A percentile compares a stretch with the other conserved stretches of the same genome.
phyloP scores from a whole-genome alignment of 2,329 filamentous ascomycete genomes.

The Diaporthe eres region DNA sequence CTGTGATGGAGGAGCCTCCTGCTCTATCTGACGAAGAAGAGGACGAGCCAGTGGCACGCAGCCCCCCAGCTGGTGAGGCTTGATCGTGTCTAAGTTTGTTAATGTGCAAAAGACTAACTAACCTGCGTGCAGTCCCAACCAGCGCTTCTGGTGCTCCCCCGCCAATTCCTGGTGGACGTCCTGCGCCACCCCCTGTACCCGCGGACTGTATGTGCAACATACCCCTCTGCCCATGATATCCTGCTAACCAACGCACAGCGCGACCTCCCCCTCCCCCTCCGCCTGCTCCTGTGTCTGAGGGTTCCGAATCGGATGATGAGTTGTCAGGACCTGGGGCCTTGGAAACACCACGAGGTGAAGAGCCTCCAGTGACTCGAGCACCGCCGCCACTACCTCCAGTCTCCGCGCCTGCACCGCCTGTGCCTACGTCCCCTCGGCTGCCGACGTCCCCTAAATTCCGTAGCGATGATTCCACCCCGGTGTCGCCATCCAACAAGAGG shows the following conservation, averaged over 20 bases:
- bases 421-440: conserved; percentile 55
- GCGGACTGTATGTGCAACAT: conserved; percentile 68
- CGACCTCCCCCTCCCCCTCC: conserved; percentile 77
- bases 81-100: conserved; percentile 45
- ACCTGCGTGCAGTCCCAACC: conserved; percentile 49
- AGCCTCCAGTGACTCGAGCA: conserved; percentile 54
- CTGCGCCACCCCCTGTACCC: conserved; percentile 71
- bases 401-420: conserved; percentile 57
- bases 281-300: conserved; percentile 69
- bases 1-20: conserved; percentile 63
- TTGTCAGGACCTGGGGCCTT: conserved; percentile 70
- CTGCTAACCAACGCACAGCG: conserved; percentile 61
- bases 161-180: conserved; percentile 65
- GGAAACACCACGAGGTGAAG: conserved; percentile 56
- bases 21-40: conserved; percentile 49
- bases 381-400: conserved; percentile 62
- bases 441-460: conserved; percentile 53
- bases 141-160: conserved; percentile 53
- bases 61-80: conserved; percentile 44
- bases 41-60: conserved; percentile 52
- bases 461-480: conserved; percentile 54
- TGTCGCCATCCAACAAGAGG: conserved; percentile 64
- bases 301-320: conserved; percentile 92
- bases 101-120: conserved; percentile 40
- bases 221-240: background rate